Conservation (phyloP, 2,329 filamentous ascomycete genomes). For the Colletotrichum costaricense region DNA sequence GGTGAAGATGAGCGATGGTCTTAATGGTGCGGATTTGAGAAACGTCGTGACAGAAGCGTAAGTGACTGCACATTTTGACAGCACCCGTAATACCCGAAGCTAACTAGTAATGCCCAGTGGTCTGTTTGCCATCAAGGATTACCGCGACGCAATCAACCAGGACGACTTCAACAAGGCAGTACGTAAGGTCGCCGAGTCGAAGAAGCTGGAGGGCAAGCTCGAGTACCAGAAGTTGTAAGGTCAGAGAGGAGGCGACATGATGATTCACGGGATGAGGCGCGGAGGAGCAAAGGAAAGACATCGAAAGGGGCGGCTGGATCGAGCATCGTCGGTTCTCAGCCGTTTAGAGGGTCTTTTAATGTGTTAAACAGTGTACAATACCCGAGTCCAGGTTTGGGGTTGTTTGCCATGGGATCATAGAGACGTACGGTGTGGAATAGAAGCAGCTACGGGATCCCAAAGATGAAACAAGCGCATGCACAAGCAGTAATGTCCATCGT, state of each 20-base stretch:
- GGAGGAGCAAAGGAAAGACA: constrained; percentile 6
- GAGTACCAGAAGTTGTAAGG: constrained; percentile 92
- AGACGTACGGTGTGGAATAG: constrained; percentile 16
- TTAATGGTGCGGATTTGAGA: constrained; percentile 96
- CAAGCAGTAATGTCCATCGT: background rate
- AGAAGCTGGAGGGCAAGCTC: constrained; percentile 98
- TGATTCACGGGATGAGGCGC: background rate
- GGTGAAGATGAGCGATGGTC: constrained; percentile 99
- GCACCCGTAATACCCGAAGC: constrained; percentile 31
- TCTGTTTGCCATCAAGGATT: constrained; percentile 98
- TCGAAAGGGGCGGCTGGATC: constrained; percentile 4
- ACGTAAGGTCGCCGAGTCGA: constrained; percentile 94
- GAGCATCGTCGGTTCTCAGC: constrained; percentile 6
- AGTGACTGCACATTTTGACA: constrained; percentile 54
- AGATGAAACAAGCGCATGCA: background rate
- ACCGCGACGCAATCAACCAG: constrained; percentile 94
- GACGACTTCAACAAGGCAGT: constrained; percentile 99
- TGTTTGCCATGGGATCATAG: constrained; percentile 28
- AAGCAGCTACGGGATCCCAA: constrained; percentile 10
- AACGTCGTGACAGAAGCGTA: constrained; percentile 99
- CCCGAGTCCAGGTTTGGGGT: constrained; percentile 35
- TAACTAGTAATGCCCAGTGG: constrained; percentile 67
- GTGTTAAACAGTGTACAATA: constrained; percentile 35
- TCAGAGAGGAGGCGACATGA: background rate
- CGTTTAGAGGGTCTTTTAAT: constrained; percentile 20